Base-by-base conservation (phyloP, 176 grass and related monocot genomes). In the Canna indica region DNA sequence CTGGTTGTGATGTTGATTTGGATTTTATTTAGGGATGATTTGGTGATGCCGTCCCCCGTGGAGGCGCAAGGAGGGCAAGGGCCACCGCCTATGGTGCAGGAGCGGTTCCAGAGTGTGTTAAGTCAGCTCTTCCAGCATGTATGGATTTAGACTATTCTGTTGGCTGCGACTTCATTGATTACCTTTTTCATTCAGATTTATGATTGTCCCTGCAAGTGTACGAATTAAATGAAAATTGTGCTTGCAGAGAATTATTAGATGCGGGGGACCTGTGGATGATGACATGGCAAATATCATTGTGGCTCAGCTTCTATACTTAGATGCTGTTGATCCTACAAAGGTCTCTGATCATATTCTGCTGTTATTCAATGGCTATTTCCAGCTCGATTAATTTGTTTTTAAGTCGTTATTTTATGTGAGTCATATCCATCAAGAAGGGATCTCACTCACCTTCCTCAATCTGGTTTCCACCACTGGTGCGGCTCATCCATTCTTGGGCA, bases 111-210 rank as follows among this genome's bases (percentile, higher is more conserved):
- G 59, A 76, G 93, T 46, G 79, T 96, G 36, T 83, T 90, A 71
- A 88, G 84, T 62, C 83, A 96, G 74, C 93, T 96, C 75, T 96
- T 96, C 50, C 86, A 96, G 72, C 93, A 96, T 6, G 85, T 96
- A 86, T 2, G 79, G 5, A 25, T 26, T 30, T 28, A 6, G 14
- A 64, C 59, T 69, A 9, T 53, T 1, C 47, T 53, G 1, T 54
- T 75, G 30, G 45, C 54, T 81, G 42, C 1, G 0, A 29, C 46
- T 85, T 5, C 17, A 61, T 67, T 64, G 22, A n/a, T n/a, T n/a
- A n/a, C n/a, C n/a, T n/a, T n/a, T n/a, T n/a, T n/a, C n/a, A n/a
- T n/a, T n/a, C n/a, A n/a, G n/a, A n/a, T n/a, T n/a, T n/a, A n/a
- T n/a, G n/a, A n/a, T n/a, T n/a, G n/a, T n/a, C n/a, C n/a, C n/a